Percentiles rank a stretch among this genome's conserved stretches.
phyloP scores from a whole-genome alignment of 768 basidiomycete genomes.

The Lentinus tigrinus region DNA sequence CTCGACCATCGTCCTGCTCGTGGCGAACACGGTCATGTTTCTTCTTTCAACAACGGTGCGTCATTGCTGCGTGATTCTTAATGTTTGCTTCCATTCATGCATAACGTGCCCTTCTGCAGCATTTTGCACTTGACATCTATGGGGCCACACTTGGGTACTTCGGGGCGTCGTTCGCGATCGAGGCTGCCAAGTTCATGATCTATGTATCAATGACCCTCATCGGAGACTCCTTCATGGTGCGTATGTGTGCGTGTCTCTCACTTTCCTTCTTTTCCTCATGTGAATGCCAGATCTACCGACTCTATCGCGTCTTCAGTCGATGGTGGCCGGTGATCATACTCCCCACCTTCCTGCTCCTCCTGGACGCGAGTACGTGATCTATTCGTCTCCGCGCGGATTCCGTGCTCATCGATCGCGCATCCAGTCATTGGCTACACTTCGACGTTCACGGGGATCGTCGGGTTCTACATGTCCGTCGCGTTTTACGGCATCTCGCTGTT shows the following conservation, averaged over 20 bases:
- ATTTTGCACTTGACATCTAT: neutral
- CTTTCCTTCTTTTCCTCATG: no score
- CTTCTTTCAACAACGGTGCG: slow-evolving; percentile 2
- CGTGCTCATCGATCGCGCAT: neutral
- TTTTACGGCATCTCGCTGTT: slow-evolving; percentile 7
- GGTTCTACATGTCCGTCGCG: slow-evolving; percentile 4
- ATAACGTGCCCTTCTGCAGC: neutral
- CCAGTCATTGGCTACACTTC: neutral
- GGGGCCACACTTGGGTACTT: neutral
- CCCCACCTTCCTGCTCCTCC: neutral
- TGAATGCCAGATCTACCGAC: slow-evolving; percentile 8
- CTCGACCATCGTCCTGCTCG: neutral
- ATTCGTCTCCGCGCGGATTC: neutral
- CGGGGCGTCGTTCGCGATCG: neutral
- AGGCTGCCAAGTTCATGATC: slow-evolving; percentile 3
- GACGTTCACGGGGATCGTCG: neutral
- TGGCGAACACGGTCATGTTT: slow-evolving; percentile 7
- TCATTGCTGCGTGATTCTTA: neutral
- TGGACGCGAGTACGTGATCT: slow-evolving; percentile 8
- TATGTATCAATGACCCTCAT: slow-evolving; percentile 12
- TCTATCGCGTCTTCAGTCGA: slow-evolving; percentile 9
- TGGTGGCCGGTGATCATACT: neutral
- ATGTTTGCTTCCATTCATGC: neutral
- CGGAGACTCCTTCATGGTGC: slow-evolving; percentile 13
- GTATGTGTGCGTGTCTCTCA: neutral